Base-by-base conservation (phyloP, 768 basidiomycete species). In the Omphalotus guepiniiformis region DNA sequence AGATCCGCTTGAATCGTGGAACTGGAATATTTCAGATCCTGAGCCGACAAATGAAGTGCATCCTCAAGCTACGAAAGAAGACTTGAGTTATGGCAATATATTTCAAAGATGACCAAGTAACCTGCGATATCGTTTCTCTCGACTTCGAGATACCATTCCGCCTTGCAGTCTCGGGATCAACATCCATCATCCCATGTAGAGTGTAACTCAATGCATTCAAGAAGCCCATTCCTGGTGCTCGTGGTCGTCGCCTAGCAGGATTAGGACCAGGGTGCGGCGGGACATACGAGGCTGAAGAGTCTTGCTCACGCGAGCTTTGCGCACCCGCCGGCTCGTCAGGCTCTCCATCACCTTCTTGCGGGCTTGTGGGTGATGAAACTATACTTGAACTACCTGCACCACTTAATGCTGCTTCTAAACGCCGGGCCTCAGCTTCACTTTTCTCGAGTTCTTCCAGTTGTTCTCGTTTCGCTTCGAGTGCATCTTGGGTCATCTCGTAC, bases 181-280 rank as follows among this genome's bases (percentile, higher is more conserved):
- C 89, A 56, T 99, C 96, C 85, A 99, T 97, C 84, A 98, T 94
- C 4, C 95, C 94, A 55, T 94, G 93, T 47, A 99, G 64, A 19
- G 93, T 94, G 66, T 96, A 94, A 59, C 87, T 93, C 35, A 99
- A 71, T 13, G 96, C 96, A 55, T 83, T 92, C 28, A 99, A 58
- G 19, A 99, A 68, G 16, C 91, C 93, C 76, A 89, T 89, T 6
- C 88, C 88, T 45, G 88, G 85, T 11, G 82, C 69, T 48, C 78
- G 76, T 44, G 76, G 67, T 61, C 75, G 74, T 49, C 76, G 65
- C 48, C 71, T 66, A 27, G 76, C 68, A 44, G 85, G 85, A 56
- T 76, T 88, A 13, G 85, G 83, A 5, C 85, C 87, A n/a, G 86
- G 88, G 60, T 88, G 88, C 5, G 88, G 83, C 22, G 88, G 86